Evolutionary conservation across 306 rosid genomes (phyloP), one percentile per base, ranked within the genome.

Genomic region (Rubus parviflorus): DNA sequence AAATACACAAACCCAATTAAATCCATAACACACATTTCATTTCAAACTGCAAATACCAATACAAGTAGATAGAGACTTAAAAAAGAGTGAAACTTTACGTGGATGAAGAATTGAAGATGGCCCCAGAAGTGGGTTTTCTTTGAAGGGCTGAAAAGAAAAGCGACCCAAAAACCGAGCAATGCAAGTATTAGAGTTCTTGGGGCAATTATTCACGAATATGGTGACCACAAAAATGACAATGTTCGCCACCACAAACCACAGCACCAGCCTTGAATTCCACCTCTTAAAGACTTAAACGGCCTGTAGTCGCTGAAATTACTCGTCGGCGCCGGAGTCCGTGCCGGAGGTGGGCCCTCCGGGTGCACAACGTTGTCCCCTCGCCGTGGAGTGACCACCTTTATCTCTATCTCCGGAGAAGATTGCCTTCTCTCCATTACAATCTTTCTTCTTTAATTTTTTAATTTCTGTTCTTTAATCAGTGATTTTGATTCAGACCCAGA

Each of bases 121-220:
- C 53, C 96, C 97, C 19, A 92, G 83, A 82, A 92, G 93, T 23
- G 92, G 97, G 54, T 92, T 92, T 68, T 92, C 93, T 23, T 86
- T 90, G n/a, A 92, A 82, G 6, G 97, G 88, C 75, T 92, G 93
- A 79, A 92, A 92, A 3, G 97, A 84, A 82, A 92, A 83, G 45
- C 93, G 85, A n/a, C 97, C 97, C 25, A 92, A 81, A 76, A 88
- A 92, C 23, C 84, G 48, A 23, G 56, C 89, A 76, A 92, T 62
- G 72, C 97, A 90, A 4, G 86, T 74, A 62, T 11, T 16, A 0
- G 88, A 84, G 66, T 86, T 54, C 72, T 87, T 51, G 7, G 97
- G 96, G 72, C 97, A 92, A 80, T 92, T 66, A 51, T 92, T 92
- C 0, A 87, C 76, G 16, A 71, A 86, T 96, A 92, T 92, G 12